These are phyloP conservation scores for Cercospora zeina DNA, from an alignment of 2,329 filamentous ascomycete species.

Conservation along the genomic window DNA sequence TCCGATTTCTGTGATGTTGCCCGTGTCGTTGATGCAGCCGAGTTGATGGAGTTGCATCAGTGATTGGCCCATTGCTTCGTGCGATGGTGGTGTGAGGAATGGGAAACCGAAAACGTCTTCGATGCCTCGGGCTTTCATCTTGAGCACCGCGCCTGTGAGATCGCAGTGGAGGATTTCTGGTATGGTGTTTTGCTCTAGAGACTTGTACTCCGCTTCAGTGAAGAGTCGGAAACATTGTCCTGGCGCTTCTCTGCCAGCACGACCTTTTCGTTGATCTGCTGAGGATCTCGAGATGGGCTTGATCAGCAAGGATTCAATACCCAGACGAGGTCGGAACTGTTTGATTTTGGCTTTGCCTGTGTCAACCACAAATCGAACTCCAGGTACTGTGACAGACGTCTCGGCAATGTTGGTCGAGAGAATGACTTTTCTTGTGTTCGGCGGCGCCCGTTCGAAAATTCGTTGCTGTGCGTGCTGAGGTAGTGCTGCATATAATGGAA, in stretches of 20 bases:
- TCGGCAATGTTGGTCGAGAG: conserved; percentile 98
- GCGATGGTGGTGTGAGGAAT: conserved; percentile 76
- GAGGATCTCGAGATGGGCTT: conserved; percentile 93
- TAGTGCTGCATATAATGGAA: conserved; percentile 87
- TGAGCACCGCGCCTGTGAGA: conserved; percentile 79
- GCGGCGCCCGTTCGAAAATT: conserved; percentile 74
- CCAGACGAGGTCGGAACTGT: conserved; percentile 79
- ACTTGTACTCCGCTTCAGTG: conserved; percentile 72
- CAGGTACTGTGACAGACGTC: conserved; percentile 92
- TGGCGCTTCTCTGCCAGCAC: conserved; percentile 86
- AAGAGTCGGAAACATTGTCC: conserved; percentile 91
- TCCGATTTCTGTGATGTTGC: conserved; percentile 72
- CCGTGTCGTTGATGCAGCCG: conserved; percentile 70
- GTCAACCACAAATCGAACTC: conserved; percentile 88
- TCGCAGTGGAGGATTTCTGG: conserved; percentile 93
- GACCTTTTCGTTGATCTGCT: conserved; percentile 84
- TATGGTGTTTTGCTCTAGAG: conserved; percentile 69
- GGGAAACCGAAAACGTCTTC: conserved; percentile 80
- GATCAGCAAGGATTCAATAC: conserved; percentile 84
- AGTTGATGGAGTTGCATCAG: conserved; percentile 77
- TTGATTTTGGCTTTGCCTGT: conserved; percentile 93
- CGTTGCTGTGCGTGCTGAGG: conserved; percentile 82
- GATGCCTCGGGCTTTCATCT: conserved; percentile 89
- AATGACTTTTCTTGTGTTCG: conserved; percentile 82
- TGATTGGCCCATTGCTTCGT: conserved; percentile 77